A percentile compares a stretch with the other conserved stretches of the same genome.
phyloP scores from a whole-genome alignment of 805 yeast genomes.

The Ogataea nonfermentans region DNA sequence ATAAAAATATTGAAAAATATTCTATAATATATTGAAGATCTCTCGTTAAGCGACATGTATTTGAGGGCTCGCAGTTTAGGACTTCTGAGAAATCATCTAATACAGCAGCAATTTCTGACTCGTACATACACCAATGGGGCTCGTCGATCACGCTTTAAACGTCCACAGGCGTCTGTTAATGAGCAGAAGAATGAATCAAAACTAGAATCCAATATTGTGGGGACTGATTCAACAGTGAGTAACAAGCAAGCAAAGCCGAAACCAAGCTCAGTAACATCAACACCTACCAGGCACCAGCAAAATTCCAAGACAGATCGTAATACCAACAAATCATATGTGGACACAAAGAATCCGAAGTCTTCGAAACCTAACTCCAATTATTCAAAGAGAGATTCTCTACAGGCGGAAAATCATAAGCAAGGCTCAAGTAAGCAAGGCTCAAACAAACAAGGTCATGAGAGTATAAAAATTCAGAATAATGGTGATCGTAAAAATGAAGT shows the following conservation, averaged over 20 bases:
- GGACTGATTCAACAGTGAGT: too few relatives aligned
- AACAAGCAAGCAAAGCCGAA: not conserved
- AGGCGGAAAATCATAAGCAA: too few relatives aligned
- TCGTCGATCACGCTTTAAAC: slow-evolving; percentile 8
- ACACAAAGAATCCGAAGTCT: not conserved
- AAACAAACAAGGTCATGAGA: too few relatives aligned
- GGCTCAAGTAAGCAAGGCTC: too few relatives aligned
- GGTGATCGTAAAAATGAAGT: not conserved
- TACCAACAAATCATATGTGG: not conserved
- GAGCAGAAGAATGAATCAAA: not conserved
- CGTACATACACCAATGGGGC: slow-evolving; percentile 3
- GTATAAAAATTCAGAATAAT: too few relatives aligned
- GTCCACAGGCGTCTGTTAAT: not conserved
- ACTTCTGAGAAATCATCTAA: not conserved
- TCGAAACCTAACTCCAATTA: not conserved
- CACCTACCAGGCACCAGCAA: not conserved
- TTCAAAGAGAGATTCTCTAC: too few relatives aligned
- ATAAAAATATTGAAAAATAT: slow-evolving; percentile 1
- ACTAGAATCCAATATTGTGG: too few relatives aligned
- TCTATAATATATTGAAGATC: not conserved
- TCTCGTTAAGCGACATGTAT: slow-evolving; percentile 1
- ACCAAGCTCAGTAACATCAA: not conserved
- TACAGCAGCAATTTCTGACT: not conserved
- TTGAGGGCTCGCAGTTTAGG: slow-evolving; percentile 1
- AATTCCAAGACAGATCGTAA: not conserved